phyloP scores from a whole-genome alignment of 805 yeast genomes.

The Candida manassasensis region DNA sequence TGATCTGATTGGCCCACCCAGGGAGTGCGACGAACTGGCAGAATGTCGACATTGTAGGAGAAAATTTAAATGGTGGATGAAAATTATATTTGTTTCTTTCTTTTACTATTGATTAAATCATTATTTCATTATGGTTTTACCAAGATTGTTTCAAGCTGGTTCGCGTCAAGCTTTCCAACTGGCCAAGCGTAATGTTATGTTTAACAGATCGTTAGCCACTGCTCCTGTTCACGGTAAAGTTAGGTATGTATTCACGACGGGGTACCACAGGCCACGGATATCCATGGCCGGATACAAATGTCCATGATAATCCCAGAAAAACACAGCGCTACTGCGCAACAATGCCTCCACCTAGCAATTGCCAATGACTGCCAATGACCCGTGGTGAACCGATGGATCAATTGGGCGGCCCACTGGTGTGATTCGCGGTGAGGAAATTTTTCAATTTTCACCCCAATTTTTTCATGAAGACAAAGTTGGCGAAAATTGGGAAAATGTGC shows the following conservation, averaged over 20 bases:
- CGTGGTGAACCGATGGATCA: too few relatives aligned
- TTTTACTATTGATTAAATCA: conserved; percentile 2
- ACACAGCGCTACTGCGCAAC: too few relatives aligned
- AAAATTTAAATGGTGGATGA: conserved; percentile 2
- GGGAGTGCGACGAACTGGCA: background rate
- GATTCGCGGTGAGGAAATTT: too few relatives aligned
- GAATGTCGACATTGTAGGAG: background rate
- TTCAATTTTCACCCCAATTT: too few relatives aligned
- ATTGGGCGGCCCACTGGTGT: too few relatives aligned
- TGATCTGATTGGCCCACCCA: background rate
- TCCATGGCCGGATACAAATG: too few relatives aligned
- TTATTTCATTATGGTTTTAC: conserved; percentile 45
- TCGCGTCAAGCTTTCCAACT: conserved; percentile 87
- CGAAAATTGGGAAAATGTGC: too few relatives aligned
- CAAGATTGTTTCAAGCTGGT: conserved; percentile 47
- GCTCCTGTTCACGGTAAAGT: conserved; percentile 77
- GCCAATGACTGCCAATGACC: too few relatives aligned
- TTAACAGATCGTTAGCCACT: conserved; percentile 73
- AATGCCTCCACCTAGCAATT: too few relatives aligned
- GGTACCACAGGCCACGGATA: too few relatives aligned
- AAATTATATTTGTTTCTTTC: conserved; percentile 3
- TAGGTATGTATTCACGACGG: conserved; percentile 84
- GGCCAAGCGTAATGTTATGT: conserved; percentile 75
- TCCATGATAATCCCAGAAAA: too few relatives aligned
- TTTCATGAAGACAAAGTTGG: too few relatives aligned